Base-by-base conservation (phyloP, 805 yeast species). In the Metschnikowia proteae region DNA sequence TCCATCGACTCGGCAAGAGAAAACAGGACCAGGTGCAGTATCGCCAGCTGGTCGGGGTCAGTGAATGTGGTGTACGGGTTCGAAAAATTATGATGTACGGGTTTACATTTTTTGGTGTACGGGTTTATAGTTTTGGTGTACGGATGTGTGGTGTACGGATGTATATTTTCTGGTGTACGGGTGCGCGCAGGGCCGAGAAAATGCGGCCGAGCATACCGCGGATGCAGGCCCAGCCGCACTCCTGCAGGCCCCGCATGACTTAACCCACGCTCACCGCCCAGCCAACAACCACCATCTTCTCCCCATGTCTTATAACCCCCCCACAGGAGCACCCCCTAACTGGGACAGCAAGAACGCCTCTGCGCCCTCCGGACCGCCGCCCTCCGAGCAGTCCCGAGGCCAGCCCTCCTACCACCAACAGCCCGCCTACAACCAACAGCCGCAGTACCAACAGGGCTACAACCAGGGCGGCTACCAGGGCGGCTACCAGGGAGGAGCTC, bases 311-410 rank as follows among this genome's bases (percentile, higher is more conserved):
- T 59, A 60, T 53, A 41, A 53, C 17, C 64, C 67, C 13, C 67
- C 67, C 5, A 62, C 65, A 7, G 67, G 67, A 26, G 58, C 63
- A 9, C 67, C 67, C 13, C 66, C 65, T 6, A 55, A 50, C 48
- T 63, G 67, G 67, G 51, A 48, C 46, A 46, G 51, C 45, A 52
- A 50, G 39, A 42, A 47, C 35, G 50, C 51, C 13, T 43, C 45
- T 3, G 47, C 48, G 30, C 57, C 52, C 11, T 52, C 55, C 6
- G 47, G 44, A 6, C 49, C 52, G 4, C 57, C 57, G 2, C 47
- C 60, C 4, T 51, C 56, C 38, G 39, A 47, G 43, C 43, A 46
- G 45, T 60, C 59, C 25, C 50, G 66, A 50, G 65, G 65, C 25
- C 60, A 54, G 41, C 50, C 53, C 10, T 58, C 60, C 8, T 52